Evolutionary conservation across 2,329 filamentous ascomycete species (phyloP), one percentile per base, ranked within the genome.

Genomic region (Penicillium hesseltinei): DNA sequence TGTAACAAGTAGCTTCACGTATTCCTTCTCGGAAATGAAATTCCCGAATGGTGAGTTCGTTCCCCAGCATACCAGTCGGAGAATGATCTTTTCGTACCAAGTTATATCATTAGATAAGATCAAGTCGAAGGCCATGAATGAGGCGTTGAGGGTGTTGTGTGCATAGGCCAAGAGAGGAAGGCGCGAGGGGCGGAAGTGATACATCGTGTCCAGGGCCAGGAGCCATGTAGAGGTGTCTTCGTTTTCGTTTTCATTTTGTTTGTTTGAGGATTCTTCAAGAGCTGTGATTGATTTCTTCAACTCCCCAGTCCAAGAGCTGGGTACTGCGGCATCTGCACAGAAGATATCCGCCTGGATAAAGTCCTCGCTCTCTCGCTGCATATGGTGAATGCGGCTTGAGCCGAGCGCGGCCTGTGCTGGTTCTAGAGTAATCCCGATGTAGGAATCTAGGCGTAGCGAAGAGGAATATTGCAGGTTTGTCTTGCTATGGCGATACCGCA

Each of bases 51-150:
- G 83, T 33, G 79, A 80, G 0, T 77, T 76, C 64, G 81, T 78
- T 17, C 82, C 61, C 23, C 77, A 64, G 3, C 81, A 81, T 3
- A 84, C 58, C 0, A 78, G 15, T 1, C 76, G 70, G 2, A 82
- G 70, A 4, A 75, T 49, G 6, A 79, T 49, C 0, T 55, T 69
- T 27, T 78, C 64, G 33, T 63, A 60, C 23, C 63, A 44, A 0
- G 64, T 62, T 0, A 62, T 60, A 5, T 63, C 58, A 17, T 71
- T 66, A 0, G 66, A 59, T n/a, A 74, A 71, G 2, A 84, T 63
- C 1, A 85, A 72, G 57, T 86, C 83, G 57, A 84, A 85, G 0
- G 79, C 81, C 78, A 84, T 82, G 51, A 82, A 68, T 0, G 80
- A 78, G 1, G 82, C 82, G 4, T 73, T 62, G 0, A 85, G 72